A percentile compares a stretch with the other conserved stretches of the same genome.
phyloP scores from a whole-genome alignment of 345 rosid genomes.

The Gossypium stocksii region DNA sequence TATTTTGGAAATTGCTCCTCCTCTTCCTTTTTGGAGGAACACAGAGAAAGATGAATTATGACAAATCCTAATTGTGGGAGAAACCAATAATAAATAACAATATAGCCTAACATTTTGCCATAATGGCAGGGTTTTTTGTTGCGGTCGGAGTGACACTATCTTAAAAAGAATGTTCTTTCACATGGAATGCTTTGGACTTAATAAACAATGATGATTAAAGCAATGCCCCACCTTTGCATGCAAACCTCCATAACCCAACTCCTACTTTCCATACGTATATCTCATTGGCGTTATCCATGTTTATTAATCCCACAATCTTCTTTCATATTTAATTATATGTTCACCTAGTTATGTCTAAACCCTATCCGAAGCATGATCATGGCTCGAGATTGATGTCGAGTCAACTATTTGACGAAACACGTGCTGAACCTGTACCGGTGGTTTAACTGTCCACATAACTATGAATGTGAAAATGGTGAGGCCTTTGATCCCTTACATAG shows the following conservation, averaged over 20 bases:
- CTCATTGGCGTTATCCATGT: not conserved
- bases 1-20: constrained; percentile 7
- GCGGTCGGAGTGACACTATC: constrained; percentile 17
- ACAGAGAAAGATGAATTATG: not conserved
- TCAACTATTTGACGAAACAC: constrained; percentile 8
- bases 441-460: constrained; percentile 19
- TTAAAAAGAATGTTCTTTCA: constrained; percentile 32
- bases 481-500: constrained; percentile 7
- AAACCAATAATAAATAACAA: not conserved
- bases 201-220: constrained; percentile 8
- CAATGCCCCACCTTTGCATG: constrained; percentile 19
- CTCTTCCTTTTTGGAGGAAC: not conserved
- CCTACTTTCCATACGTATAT: not conserved
- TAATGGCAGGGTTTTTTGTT: not conserved
- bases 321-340: not conserved
- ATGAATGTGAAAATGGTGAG: constrained; percentile 28
- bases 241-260: constrained; percentile 15
- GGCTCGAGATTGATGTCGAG: constrained; percentile 6
- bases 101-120: not conserved
- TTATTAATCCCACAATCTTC: constrained; percentile 4
- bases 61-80: not conserved
- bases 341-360: constrained; percentile 4
- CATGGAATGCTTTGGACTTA: constrained; percentile 27
- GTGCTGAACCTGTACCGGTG: constrained; percentile 12
- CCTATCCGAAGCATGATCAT: constrained; percentile 7